phyloP scores from a whole-genome alignment of 1,284 basidiomycete genomes.

The Sphaerobolus stellatus region DNA sequence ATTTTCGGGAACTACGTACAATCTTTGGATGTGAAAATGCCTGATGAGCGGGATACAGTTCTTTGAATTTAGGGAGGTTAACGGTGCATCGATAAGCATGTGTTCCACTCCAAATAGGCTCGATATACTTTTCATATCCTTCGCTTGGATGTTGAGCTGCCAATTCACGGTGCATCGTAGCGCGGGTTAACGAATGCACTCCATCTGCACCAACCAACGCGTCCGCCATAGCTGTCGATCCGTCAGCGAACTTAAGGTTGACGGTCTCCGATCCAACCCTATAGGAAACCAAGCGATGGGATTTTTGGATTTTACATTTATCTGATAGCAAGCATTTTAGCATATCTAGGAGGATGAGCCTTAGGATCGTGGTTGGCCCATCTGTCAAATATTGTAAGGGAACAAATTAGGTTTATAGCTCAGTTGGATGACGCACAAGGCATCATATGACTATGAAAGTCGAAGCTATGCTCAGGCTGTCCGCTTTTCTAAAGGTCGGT shows the following conservation, averaged over 20 bases:
- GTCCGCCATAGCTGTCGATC: slow-evolving; percentile 9
- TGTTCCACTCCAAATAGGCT: slow-evolving; percentile 44
- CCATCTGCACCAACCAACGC: slow-evolving; percentile 16
- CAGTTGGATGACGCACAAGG: slow-evolving; percentile 20
- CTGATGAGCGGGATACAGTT: slow-evolving; percentile 34
- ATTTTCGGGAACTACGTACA: slow-evolving; percentile 12
- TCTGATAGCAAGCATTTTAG: slow-evolving; percentile 28
- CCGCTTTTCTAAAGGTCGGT: slow-evolving; percentile 26
- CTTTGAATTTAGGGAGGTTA: not conserved
- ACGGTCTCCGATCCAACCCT: not conserved
- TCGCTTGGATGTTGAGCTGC: not conserved
- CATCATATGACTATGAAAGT: slow-evolving; percentile 30
- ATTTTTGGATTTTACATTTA: not conserved
- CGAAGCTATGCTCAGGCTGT: slow-evolving; percentile 25
- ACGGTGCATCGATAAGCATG: slow-evolving; percentile 8
- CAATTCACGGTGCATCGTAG: slow-evolving; percentile 17
- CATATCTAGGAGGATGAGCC: slow-evolving; percentile 34
- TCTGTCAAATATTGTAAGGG: slow-evolving; percentile 17
- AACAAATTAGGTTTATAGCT: not conserved
- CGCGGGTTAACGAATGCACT: slow-evolving; percentile 10
- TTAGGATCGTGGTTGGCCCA: slow-evolving; percentile 33
- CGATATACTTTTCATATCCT: slow-evolving; percentile 22
- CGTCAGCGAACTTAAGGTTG: slow-evolving; percentile 12
- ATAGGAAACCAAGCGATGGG: not conserved
- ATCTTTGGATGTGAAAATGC: slow-evolving; percentile 22